Percentiles rank a stretch among this genome's conserved stretches.
phyloP scores from a whole-genome alignment of 805 yeast genomes.

The Wickerhamiella brachini region DNA sequence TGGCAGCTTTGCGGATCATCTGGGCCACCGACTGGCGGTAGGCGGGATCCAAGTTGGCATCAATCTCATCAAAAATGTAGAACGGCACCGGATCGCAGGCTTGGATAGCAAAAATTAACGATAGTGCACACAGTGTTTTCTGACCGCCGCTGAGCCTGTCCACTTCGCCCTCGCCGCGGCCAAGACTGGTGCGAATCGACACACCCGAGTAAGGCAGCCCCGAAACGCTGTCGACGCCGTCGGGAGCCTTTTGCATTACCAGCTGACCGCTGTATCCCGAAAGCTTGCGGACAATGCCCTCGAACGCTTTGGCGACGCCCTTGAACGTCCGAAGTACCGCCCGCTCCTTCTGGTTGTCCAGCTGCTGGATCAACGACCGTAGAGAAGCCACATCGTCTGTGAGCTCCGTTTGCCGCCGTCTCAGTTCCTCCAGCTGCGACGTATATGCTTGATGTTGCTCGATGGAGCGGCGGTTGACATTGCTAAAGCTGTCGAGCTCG shows the following conservation, averaged over 20 bases:
- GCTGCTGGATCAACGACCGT: constrained; percentile 45
- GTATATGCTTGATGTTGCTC: constrained; percentile 69
- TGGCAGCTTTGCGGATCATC: constrained; percentile 51
- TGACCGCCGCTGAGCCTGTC: constrained; percentile 96
- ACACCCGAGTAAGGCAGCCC: constrained; percentile 49
- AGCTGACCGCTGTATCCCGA: constrained; percentile 76
- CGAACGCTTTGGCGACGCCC: constrained; percentile 60
- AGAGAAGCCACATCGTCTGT: constrained; percentile 60
- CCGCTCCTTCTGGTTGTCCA: constrained; percentile 66
- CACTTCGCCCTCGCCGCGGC: constrained; percentile 70
- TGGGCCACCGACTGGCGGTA: constrained; percentile 79
- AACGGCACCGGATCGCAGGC: constrained; percentile 95
- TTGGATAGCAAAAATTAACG: constrained; percentile 86
- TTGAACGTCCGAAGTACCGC: constrained; percentile 71
- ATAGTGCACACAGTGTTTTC: constrained; percentile 90
- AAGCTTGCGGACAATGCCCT: constrained; percentile 58
- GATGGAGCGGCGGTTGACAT: constrained; percentile 78
- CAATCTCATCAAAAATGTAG: constrained; percentile 90
- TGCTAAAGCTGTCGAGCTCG: constrained; percentile 48
- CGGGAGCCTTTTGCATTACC: constrained; percentile 36
- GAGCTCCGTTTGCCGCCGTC: constrained; percentile 51
- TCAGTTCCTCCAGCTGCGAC: constrained; percentile 54
- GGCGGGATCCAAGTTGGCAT: constrained; percentile 88
- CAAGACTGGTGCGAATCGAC: constrained; percentile 77
- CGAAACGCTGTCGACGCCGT: constrained; percentile 13